A percentile compares a stretch with the other conserved stretches of the same genome.
Conservation (phyloP, 2,329 filamentous ascomycete species). For the Phialophora tarda region DNA sequence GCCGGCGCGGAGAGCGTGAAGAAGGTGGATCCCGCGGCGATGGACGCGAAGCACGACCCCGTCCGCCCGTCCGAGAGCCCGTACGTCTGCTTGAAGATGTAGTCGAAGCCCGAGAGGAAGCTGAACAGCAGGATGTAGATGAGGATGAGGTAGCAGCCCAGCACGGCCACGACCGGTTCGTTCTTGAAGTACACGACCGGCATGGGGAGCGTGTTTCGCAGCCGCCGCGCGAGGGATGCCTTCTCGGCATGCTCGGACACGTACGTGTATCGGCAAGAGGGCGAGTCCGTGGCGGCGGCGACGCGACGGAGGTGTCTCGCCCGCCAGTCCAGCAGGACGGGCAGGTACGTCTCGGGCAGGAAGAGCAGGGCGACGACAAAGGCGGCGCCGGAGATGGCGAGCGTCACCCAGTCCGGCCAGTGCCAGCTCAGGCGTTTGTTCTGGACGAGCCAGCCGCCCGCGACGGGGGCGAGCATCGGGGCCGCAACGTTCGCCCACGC, state of each 20-base stretch:
- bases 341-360: conserved; percentile 15
- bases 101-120: conserved; percentile 55
- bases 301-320: conserved; percentile 16
- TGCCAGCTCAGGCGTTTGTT: neutral
- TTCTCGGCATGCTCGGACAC: neutral
- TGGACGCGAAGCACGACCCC: conserved; percentile 55
- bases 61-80: conserved; percentile 51
- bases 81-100: conserved; percentile 59
- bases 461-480: conserved; percentile 9
- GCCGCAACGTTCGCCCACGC: conserved; percentile 13
- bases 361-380: conserved; percentile 10
- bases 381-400: conserved; percentile 7
- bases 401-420: conserved; percentile 16
- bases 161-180: conserved; percentile 46
- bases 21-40: conserved; percentile 47
- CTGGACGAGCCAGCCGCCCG: conserved; percentile 39
- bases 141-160: conserved; percentile 40
- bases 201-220: neutral
- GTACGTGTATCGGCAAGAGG: neutral
- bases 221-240: neutral
- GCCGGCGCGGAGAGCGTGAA: conserved; percentile 42
- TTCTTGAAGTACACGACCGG: conserved; percentile 55
- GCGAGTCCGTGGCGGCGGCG: too few species aligned
- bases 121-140: conserved; percentile 45
- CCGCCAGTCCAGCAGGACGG: conserved; percentile 17